Conservation (phyloP, 2,329 filamentous ascomycete genomes). For the Sporothrix globosa region DNA sequence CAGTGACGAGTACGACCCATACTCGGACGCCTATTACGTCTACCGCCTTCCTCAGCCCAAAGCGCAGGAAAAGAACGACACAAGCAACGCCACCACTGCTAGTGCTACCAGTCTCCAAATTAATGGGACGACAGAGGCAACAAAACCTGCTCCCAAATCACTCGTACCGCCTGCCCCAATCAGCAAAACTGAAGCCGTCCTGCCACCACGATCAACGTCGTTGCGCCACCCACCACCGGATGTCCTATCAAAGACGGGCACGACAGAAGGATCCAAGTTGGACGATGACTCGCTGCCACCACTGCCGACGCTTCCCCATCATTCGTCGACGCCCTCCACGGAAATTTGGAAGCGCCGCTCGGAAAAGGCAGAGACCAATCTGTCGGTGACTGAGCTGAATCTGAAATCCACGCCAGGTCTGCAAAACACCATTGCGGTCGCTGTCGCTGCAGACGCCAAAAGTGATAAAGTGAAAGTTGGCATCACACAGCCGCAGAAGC, state of each 20-base stretch:
- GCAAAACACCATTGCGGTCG: not conserved
- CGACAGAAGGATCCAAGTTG: conserved; percentile 33
- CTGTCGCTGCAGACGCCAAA: conserved; percentile 8
- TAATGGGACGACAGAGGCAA: not conserved
- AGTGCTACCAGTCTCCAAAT: not conserved
- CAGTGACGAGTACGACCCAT: conserved; percentile 30
- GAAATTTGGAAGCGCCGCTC: conserved; percentile 58
- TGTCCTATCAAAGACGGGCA: conserved; percentile 19
- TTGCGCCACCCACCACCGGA: conserved; percentile 23
- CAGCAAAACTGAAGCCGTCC: conserved; percentile 4
- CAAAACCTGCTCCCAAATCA: not conserved
- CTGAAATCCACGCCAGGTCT: conserved; percentile 46
- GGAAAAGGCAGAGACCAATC: conserved; percentile 52
- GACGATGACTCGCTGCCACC: conserved; percentile 13
- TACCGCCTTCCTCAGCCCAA: conserved; percentile 10
- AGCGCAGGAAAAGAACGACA: conserved; percentile 1
- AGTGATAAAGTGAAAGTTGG: not conserved
- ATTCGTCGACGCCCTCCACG: conserved; percentile 38
- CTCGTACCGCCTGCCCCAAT: conserved; percentile 17
- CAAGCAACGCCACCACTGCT: not conserved
- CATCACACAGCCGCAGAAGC: not conserved
- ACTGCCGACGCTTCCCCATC: conserved; percentile 22
- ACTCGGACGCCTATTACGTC: conserved; percentile 24
- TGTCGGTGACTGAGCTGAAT: conserved; percentile 55
- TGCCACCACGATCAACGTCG: conserved; percentile 33